A percentile compares a stretch with the other conserved stretches of the same genome.
These are phyloP conservation scores for Lentinula sp. DNA, from an alignment of 768 basidiomycete species.

Conservation along the genomic window DNA sequence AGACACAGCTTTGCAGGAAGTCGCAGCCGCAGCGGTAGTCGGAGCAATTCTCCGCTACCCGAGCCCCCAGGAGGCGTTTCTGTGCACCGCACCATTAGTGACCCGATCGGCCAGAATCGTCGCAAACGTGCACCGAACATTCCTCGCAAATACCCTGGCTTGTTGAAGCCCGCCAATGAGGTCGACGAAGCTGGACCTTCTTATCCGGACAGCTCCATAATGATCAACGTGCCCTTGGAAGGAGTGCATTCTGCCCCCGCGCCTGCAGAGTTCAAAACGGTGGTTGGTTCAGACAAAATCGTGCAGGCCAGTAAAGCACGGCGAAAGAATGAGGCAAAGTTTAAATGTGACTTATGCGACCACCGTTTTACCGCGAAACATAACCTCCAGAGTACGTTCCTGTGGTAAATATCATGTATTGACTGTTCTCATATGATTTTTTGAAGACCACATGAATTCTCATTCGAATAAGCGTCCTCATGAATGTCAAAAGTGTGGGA, in stretches of 20 bases:
- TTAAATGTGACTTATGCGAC: background rate
- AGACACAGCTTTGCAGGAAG: background rate
- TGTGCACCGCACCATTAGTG: background rate
- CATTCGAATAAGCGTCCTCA: constrained; percentile 5
- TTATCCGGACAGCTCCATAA: background rate
- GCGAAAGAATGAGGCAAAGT: constrained; percentile 5
- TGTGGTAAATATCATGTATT: background rate
- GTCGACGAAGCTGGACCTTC: constrained; percentile 2
- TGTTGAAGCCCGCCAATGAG: constrained; percentile 4
- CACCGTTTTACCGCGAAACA: constrained; percentile 5
- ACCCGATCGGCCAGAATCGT: constrained; percentile 1
- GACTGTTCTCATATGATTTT: background rate
- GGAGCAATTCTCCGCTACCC: background rate
- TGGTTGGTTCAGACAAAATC: constrained; percentile 4
- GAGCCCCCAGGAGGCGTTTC: background rate
- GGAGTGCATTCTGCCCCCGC: background rate
- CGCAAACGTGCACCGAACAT: constrained; percentile 2
- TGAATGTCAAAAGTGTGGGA: constrained; percentile 1
- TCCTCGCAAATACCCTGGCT: background rate
- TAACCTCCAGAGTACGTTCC: constrained; percentile 2
- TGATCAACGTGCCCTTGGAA: constrained; percentile 3
- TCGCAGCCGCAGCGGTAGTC: background rate
- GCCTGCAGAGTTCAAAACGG: background rate
- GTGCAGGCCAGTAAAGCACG: constrained; percentile 1
- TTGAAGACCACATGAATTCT: constrained; percentile 3